These are phyloP conservation scores for Wickerhamomyces pijperi DNA, from an alignment of 805 yeast species.

Conservation along the genomic window DNA sequence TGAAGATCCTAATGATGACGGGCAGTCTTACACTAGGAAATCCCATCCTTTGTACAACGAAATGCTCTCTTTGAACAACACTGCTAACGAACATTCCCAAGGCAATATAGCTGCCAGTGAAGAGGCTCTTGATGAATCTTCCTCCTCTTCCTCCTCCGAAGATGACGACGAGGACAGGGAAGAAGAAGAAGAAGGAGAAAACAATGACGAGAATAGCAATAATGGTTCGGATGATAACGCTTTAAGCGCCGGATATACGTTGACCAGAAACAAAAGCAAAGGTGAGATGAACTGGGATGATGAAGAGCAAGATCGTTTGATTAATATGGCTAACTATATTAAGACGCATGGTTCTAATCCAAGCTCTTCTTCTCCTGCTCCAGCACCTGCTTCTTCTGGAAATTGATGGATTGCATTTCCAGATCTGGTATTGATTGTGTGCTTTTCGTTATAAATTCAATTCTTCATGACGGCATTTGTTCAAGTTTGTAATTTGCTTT, in stretches of 20 bases:
- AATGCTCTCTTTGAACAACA: constrained; percentile 17
- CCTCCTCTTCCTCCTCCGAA: constrained; percentile 10
- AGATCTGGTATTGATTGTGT: too few relatives aligned
- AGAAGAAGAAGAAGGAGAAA: constrained; percentile 18
- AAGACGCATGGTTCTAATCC: constrained; percentile 9
- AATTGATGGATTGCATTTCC: too few relatives aligned
- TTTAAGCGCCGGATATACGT: constrained; percentile 17
- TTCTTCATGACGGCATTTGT: too few relatives aligned
- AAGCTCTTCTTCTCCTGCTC: too few relatives aligned
- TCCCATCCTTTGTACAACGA: constrained; percentile 44
- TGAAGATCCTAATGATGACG: constrained; percentile 75
- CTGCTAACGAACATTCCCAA: constrained; percentile 3
- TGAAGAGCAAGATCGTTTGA: constrained; percentile 20
- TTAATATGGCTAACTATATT: constrained; percentile 21
- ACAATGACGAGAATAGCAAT: too few relatives aligned
- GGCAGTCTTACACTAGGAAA: constrained; percentile 56
- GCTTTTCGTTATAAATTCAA: too few relatives aligned
- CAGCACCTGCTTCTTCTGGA: too few relatives aligned
- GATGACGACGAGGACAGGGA: constrained; percentile 16
- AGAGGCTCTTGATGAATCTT: constrained; percentile 9
- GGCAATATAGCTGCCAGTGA: constrained; percentile 15
- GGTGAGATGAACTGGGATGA: constrained; percentile 24
- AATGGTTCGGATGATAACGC: too few relatives aligned
- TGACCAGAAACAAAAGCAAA: constrained; percentile 25
- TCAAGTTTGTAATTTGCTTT: too few relatives aligned